Percentiles rank a stretch among this genome's conserved stretches.
phyloP scores from a whole-genome alignment of 2,329 filamentous ascomycete genomes.

The Fusarium siculi region DNA sequence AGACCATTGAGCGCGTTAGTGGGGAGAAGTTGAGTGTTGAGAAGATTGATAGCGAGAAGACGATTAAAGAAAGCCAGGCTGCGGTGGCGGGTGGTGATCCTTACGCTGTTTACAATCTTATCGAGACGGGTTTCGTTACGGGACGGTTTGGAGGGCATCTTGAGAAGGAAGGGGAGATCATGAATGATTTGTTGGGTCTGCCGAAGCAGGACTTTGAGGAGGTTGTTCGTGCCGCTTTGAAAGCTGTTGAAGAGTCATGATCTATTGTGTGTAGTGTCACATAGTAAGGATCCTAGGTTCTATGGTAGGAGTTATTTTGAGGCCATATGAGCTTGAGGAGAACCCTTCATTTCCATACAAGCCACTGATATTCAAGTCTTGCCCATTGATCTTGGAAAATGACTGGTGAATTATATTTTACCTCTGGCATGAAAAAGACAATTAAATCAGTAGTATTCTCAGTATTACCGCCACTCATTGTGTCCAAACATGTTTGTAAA shows the following conservation, averaged over 20 bases:
- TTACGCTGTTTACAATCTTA: background rate
- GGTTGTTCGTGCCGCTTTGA: background rate
- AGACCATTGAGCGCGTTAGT: background rate
- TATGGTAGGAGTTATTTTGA: accelerated
- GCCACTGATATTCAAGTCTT: accelerated
- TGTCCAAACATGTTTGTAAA: accelerated
- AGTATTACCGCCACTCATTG: accelerated
- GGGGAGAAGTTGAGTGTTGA: background rate
- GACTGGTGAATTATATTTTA: accelerated
- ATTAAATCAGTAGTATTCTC: background rate
- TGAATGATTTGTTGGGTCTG: background rate
- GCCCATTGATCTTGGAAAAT: no score
- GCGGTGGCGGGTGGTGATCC: background rate
- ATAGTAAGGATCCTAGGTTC: background rate
- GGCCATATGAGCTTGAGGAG: background rate
- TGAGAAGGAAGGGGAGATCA: slow-evolving; percentile 5
- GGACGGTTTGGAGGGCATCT: background rate
- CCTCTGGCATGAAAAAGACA: accelerated
- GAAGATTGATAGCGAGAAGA: background rate
- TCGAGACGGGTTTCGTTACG: slow-evolving; percentile 8
- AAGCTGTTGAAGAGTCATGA: background rate
- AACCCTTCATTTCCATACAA: background rate
- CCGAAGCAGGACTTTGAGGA: background rate
- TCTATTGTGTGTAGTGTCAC: accelerated
- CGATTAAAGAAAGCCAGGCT: background rate